Evolutionary conservation across 768 basidiomycete species (phyloP).

Genomic region (Boletus pseudo-olivaceus): DNA sequence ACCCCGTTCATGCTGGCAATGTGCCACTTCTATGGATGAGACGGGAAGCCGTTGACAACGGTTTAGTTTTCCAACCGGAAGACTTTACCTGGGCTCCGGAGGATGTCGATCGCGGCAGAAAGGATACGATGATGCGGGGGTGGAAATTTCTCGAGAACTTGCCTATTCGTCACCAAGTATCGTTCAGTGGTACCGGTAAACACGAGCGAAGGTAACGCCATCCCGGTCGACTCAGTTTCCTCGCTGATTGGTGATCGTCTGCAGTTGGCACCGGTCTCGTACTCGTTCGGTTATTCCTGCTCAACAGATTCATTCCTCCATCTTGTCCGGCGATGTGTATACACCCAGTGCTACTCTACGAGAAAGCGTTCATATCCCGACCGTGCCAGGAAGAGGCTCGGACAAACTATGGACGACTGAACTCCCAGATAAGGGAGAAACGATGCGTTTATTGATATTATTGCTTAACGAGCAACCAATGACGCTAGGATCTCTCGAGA

Average conservation of each 20-base stretch:
- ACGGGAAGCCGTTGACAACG: neutral
- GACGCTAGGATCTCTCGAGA: neutral
- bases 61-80: neutral
- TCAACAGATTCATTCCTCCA: neutral
- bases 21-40: neutral
- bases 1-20: neutral
- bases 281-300: neutral
- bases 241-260: neutral
- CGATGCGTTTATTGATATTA: neutral
- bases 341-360: neutral
- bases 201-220: neutral
- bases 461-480: neutral
- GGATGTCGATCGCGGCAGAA: neutral
- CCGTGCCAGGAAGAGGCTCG: neutral
- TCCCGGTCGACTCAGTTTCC: neutral
- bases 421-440: neutral
- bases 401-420: neutral
- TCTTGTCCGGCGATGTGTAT: neutral
- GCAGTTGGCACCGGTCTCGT: neutral
- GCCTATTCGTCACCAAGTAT: neutral
- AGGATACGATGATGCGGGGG: neutral
- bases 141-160: neutral
- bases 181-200: neutral
- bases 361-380: neutral
- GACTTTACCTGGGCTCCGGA: neutral